phyloP scores from a whole-genome alignment of 2,329 filamentous ascomycete species.

The Xenosphaeropsis pyriputrescens region DNA sequence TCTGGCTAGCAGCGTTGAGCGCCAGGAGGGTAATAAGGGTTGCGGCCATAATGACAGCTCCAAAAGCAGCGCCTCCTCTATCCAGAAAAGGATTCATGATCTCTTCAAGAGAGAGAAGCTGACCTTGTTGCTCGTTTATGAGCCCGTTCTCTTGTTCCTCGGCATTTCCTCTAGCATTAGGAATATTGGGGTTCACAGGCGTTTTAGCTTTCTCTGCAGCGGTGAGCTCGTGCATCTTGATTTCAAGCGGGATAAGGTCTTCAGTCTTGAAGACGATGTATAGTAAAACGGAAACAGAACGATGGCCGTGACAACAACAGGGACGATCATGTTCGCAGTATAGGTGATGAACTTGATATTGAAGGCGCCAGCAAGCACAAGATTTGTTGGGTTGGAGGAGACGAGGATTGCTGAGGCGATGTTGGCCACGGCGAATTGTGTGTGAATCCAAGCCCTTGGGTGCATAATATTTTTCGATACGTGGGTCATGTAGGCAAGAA shows the following conservation, averaged over 20 bases:
- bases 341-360: conserved; percentile 58
- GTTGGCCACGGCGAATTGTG: conserved; percentile 59
- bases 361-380: conserved; percentile 61
- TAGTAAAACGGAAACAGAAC: conserved; percentile 55
- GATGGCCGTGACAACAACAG: conserved; percentile 51
- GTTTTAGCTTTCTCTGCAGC: conserved; percentile 36
- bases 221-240: conserved; percentile 53
- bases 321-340: conserved; percentile 66
- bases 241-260: conserved; percentile 46
- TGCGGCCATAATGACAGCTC: conserved; percentile 48
- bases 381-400: conserved; percentile 64
- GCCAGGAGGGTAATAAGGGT: conserved; percentile 52
- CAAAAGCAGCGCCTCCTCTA: conserved; percentile 48
- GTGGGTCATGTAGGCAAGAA: conserved; percentile 63
- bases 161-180: conserved; percentile 38
- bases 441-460: conserved; percentile 58
- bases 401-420: conserved; percentile 64
- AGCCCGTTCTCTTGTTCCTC: conserved; percentile 32
- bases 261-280: conserved; percentile 55
- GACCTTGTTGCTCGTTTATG: conserved; percentile 31
- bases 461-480: conserved; percentile 60
- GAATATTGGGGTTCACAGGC: conserved; percentile 62
- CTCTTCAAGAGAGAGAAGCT: conserved; percentile 49
- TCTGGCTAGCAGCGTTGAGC: conserved; percentile 44
- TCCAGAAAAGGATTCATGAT: conserved; percentile 66